Conservation (phyloP, 805 yeast species). For the Metschnikowia picachoensis region DNA sequence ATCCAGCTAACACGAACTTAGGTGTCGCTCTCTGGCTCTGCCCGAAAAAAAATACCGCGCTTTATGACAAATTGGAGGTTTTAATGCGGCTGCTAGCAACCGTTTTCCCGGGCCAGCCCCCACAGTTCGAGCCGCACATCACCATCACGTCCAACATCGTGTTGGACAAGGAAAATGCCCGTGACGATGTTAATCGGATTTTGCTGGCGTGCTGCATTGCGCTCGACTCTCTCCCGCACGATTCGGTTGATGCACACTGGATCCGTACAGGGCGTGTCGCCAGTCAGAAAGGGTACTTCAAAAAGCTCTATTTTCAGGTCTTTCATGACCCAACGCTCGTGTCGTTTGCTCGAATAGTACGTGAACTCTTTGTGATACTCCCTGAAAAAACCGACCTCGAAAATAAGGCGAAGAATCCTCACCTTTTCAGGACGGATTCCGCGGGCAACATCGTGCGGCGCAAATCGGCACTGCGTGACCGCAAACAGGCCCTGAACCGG, state of each 20-base stretch:
- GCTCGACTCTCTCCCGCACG: constrained; percentile 34
- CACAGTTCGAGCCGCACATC: constrained; percentile 69
- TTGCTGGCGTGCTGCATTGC: constrained; percentile 61
- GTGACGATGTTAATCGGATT: constrained; percentile 56
- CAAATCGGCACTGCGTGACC: constrained; percentile 11
- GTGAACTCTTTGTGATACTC: constrained; percentile 52
- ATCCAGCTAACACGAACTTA: constrained; percentile 13
- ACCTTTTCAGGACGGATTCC: constrained; percentile 33
- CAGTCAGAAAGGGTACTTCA: constrained; percentile 48
- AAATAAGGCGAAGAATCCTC: constrained; percentile 34
- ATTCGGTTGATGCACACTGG: constrained; percentile 31
- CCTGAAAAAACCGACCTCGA: constrained; percentile 39
- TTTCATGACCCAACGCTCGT: constrained; percentile 43
- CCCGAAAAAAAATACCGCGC: constrained; percentile 53
- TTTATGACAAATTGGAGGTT: constrained; percentile 54
- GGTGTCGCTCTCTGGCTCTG: constrained; percentile 72
- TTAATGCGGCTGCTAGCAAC: constrained; percentile 64
- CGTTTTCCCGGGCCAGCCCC: constrained; percentile 65
- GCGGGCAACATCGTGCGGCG: constrained; percentile 29
- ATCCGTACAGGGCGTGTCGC: constrained; percentile 41
- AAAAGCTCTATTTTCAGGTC: constrained; percentile 51
- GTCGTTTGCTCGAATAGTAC: constrained; percentile 51
- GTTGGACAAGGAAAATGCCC: constrained; percentile 35
- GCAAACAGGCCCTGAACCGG: constrained; percentile 17
- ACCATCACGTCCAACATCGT: constrained; percentile 65